These are phyloP conservation scores for Saccharomycopsis lassenensis DNA, from an alignment of 805 yeast species.

Conservation along the genomic window DNA sequence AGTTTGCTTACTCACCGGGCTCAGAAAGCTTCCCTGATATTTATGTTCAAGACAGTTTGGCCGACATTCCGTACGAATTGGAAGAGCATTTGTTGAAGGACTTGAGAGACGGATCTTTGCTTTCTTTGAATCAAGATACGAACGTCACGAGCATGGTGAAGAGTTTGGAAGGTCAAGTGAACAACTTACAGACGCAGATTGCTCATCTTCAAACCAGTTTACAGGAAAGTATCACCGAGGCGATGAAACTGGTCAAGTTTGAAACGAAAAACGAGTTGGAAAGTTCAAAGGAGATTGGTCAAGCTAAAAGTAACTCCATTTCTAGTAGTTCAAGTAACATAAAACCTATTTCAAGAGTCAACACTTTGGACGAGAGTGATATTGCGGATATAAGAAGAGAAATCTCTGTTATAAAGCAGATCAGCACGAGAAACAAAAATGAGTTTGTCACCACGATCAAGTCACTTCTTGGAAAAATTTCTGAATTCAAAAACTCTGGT, in stretches of 20 bases:
- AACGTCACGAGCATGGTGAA: conserved; percentile 17
- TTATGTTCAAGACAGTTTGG: conserved; percentile 51
- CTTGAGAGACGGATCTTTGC: conserved; percentile 45
- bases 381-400: conserved; percentile 44
- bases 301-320: conserved; percentile 1
- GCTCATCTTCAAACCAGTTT: conserved; percentile 8
- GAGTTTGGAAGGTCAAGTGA: conserved; percentile 19
- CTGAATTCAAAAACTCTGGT: conserved; percentile 40
- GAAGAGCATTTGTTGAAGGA: conserved; percentile 54
- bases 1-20: conserved; percentile 75
- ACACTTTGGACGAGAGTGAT: conserved; percentile 18
- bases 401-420: conserved; percentile 45
- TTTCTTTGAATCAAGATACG: conserved; percentile 40
- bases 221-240: conserved; percentile 18
- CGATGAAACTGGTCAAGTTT: conserved; percentile 1
- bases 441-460: conserved; percentile 33
- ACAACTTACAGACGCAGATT: conserved; percentile 21
- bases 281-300: background rate
- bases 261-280: background rate
- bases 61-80: conserved; percentile 62
- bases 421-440: conserved; percentile 35
- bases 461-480: conserved; percentile 34
- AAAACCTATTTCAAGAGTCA: background rate
- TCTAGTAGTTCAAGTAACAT: background rate
- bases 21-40: conserved; percentile 65